These are phyloP conservation scores for Camellia lanceoleosa DNA, from an alignment of 148 eudicot species.

Conservation along the genomic window DNA sequence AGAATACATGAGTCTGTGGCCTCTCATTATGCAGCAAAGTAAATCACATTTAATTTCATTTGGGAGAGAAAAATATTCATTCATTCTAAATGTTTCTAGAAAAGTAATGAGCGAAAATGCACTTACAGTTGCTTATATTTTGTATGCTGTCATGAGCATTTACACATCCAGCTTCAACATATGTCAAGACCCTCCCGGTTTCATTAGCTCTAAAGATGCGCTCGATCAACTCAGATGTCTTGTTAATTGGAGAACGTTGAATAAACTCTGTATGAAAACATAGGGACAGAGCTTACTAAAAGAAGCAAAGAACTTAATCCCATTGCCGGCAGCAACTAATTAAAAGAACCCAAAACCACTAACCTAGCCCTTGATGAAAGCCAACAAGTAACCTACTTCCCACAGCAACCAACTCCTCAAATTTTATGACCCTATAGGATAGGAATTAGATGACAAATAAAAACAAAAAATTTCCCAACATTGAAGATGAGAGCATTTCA, in stretches of 20 bases:
- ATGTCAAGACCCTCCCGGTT: conserved; percentile 45
- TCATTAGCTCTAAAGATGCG: conserved; percentile 41
- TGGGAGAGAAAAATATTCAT: too few relatives aligned
- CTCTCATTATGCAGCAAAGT: not conserved
- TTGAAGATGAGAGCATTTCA: not conserved
- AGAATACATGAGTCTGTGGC: not conserved
- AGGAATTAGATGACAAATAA: not conserved
- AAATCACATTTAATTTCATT: not conserved
- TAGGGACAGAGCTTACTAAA: conserved; percentile 1
- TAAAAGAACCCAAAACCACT: not conserved
- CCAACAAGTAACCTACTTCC: conserved; percentile 44
- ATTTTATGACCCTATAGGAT: conserved; percentile 36
- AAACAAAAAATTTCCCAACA: not conserved
- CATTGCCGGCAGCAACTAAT: conserved; percentile 1
- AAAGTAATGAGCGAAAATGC: not conserved
- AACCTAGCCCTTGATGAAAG: conserved; percentile 58
- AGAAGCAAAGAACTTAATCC: not conserved
- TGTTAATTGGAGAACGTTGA: conserved; percentile 36
- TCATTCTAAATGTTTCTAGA: not conserved
- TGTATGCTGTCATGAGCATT: conserved; percentile 34
- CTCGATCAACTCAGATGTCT: conserved; percentile 43
- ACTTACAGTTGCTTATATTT: conserved; percentile 44
- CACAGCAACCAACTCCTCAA: conserved; percentile 49
- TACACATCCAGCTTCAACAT: conserved; percentile 53
- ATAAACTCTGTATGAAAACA: conserved; percentile 32